Conservation (phyloP, 1,284 basidiomycete species). For the Violaceomyces palustris region DNA sequence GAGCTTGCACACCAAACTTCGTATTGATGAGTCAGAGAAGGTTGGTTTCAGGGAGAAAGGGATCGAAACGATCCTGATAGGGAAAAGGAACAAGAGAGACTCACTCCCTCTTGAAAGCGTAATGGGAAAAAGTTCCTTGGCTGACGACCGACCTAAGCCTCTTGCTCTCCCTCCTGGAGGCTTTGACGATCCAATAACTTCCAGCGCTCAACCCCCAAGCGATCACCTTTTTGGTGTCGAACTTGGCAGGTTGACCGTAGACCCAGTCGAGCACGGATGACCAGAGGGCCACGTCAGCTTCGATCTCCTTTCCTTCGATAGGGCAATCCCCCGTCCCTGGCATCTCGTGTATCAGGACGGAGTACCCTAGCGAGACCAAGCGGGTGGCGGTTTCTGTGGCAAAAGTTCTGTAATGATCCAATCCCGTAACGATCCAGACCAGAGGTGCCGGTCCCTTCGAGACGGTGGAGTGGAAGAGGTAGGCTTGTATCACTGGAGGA, state of each 20-base stretch:
- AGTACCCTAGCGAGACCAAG: slow-evolving; percentile 5
- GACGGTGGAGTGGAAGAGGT: slow-evolving; percentile 6
- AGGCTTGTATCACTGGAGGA: too few species aligned
- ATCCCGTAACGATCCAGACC: slow-evolving; percentile 22
- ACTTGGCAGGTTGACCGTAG: slow-evolving; percentile 2
- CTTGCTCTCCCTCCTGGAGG: slow-evolving; percentile 8
- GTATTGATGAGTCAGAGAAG: too few species aligned
- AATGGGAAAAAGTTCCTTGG: slow-evolving; percentile 27
- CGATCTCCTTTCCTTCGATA: slow-evolving; percentile 9
- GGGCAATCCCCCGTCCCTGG: slow-evolving; percentile 28
- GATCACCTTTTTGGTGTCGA: slow-evolving; percentile 9
- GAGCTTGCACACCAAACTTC: too few species aligned
- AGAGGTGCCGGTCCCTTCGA: slow-evolving; percentile 5
- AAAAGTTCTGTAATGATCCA: slow-evolving; percentile 25
- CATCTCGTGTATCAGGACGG: slow-evolving; percentile 13
- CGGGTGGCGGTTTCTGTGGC: slow-evolving; percentile 7
- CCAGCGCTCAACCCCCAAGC: slow-evolving; percentile 26
- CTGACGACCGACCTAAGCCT: slow-evolving; percentile 11
- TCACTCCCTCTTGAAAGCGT: slow-evolving; percentile 17
- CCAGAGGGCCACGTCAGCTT: slow-evolving; percentile 12
- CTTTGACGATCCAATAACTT: slow-evolving; percentile 19
- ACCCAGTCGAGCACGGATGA: slow-evolving; percentile 21
- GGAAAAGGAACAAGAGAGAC: not conserved
- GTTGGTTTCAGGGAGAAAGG: too few species aligned
- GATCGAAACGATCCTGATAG: too few species aligned